phyloP scores from a whole-genome alignment of 148 eudicot genomes.

The Rhododendron ovatum region DNA sequence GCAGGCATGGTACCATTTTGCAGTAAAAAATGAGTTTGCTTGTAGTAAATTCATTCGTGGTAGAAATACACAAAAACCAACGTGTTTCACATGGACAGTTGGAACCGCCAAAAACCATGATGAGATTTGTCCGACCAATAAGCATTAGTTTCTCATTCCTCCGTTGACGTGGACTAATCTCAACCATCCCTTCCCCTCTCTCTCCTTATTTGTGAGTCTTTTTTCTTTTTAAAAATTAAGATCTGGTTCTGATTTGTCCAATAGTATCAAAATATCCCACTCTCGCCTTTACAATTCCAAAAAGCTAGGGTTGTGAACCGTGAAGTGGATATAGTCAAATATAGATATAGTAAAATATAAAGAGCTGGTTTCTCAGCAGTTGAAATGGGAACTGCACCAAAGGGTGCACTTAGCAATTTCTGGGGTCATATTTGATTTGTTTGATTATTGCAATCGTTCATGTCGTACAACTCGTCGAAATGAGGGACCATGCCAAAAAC shows the following conservation, averaged over 20 bases:
- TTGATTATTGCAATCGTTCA: not conserved
- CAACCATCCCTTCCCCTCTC: slow-evolving; percentile 3
- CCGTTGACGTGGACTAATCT: slow-evolving; percentile 8
- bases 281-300: not conserved
- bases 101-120: not conserved
- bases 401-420: not conserved
- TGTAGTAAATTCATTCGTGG: not conserved
- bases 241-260: too few relatives aligned
- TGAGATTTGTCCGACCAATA: not conserved
- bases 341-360: not conserved
- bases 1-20: too few relatives aligned
- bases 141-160: not conserved
- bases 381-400: not conserved
- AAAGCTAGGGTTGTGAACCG: not conserved
- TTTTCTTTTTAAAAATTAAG: too few relatives aligned
- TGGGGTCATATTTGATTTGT: too few relatives aligned
- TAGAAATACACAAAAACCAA: not conserved
- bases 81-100: not conserved
- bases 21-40: too few relatives aligned
- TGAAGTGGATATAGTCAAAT: not conserved
- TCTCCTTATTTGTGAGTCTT: too few relatives aligned
- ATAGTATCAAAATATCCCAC: not conserved
- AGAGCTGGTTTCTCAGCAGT: not conserved
- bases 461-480: not conserved
- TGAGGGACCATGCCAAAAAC: not conserved